phyloP scores from a whole-genome alignment of 345 rosid species.

The Lepidium africanum region DNA sequence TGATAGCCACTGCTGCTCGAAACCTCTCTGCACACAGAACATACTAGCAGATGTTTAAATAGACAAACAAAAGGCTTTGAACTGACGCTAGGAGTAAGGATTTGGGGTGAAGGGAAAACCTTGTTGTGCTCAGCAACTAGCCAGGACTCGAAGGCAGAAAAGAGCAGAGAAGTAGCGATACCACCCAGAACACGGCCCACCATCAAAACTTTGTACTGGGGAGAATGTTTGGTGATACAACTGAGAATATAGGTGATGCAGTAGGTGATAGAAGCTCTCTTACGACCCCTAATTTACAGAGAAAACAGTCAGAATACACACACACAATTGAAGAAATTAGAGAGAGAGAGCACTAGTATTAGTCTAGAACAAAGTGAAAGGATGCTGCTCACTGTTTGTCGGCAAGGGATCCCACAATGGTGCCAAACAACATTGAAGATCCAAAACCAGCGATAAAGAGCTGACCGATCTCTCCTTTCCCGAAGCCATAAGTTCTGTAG shows the following conservation, averaged over 20 bases:
- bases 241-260: conserved; percentile 65
- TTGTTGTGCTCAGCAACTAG: conserved; percentile 78
- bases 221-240: conserved; percentile 74
- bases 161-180: conserved; percentile 67
- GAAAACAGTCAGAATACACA: neutral
- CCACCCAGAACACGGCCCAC: conserved; percentile 71
- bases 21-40: conserved; percentile 39
- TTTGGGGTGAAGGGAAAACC: conserved; percentile 22
- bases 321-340: neutral
- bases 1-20: conserved; percentile 69
- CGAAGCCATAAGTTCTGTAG: conserved; percentile 58
- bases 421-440: conserved; percentile 77
- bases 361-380: neutral
- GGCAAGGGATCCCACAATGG: conserved; percentile 73
- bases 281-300: conserved; percentile 45
- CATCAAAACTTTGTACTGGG: conserved; percentile 60
- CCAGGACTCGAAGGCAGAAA: conserved; percentile 82
- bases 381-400: conserved; percentile 49
- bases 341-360: neutral
- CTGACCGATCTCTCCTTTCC: conserved; percentile 65
- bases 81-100: neutral
- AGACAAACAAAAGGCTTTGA: neutral
- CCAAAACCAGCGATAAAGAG: conserved; percentile 77
- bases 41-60: neutral
- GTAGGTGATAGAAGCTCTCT: conserved; percentile 62